Percentiles rank a stretch among this genome's conserved stretches.
Conservation (phyloP, 2,329 filamentous ascomycete genomes). For the Alternaria arborescens region DNA sequence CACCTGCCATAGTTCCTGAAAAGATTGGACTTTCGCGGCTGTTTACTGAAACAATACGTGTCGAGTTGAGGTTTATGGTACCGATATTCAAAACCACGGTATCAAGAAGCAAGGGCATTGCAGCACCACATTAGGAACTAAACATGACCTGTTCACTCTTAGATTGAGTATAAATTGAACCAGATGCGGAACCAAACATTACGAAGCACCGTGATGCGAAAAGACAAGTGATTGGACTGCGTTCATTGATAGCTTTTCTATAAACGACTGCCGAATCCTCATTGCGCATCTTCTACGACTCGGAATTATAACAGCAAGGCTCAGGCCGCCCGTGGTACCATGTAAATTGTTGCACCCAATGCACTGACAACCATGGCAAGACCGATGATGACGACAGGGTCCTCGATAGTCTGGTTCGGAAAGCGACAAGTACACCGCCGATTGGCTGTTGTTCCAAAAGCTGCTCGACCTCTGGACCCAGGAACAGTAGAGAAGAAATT, state of each 20-base stretch:
- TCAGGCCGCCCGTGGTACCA: background rate
- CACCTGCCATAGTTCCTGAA: too few species aligned
- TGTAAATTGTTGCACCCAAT: background rate
- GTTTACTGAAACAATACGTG: too few species aligned
- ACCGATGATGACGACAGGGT: background rate
- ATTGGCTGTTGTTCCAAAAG: background rate
- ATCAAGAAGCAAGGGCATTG: background rate
- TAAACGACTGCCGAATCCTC: background rate
- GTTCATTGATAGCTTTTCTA: background rate
- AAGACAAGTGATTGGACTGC: background rate
- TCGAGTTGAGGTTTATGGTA: background rate
- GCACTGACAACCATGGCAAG: background rate
- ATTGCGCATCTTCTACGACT: background rate
- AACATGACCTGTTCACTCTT: background rate
- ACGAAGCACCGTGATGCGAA: background rate
- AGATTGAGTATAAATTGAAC: background rate
- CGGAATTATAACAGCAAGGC: background rate
- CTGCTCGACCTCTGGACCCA: background rate
- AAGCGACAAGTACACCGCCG: background rate
- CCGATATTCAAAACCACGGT: background rate
- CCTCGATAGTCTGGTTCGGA: background rate
- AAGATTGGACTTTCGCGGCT: too few species aligned
- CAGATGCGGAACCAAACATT: background rate
- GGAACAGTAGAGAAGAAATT: too few species aligned
- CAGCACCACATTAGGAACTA: background rate